A percentile compares a stretch with the other conserved stretches of the same genome.
Evolutionary conservation across 805 yeast species (phyloP).

Genomic region (Kazachstania psychrophila): DNA sequence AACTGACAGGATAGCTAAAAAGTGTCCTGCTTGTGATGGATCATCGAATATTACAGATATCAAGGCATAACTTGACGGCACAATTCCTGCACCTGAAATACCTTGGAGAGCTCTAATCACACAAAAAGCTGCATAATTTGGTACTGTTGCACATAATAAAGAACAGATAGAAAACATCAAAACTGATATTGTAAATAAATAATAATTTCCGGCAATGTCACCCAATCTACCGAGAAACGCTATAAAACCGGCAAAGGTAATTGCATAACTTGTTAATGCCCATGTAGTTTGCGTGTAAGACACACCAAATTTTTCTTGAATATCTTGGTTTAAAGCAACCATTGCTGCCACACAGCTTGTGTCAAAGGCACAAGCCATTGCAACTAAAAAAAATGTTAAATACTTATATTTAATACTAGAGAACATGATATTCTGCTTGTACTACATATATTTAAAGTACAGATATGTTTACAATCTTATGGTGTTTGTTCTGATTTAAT

Average conservation of each 20-base stretch:
- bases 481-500: too few relatives aligned
- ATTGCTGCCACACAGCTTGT: constrained; percentile 2
- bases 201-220: constrained; percentile 1
- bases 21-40: not conserved
- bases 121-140: constrained; percentile 1
- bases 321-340: constrained; percentile 1
- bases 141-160: constrained; percentile 1
- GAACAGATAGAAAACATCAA: constrained; percentile 1
- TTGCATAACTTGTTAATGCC: constrained; percentile 1
- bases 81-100: constrained; percentile 3
- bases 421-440: too few relatives aligned
- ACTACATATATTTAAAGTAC: too few relatives aligned
- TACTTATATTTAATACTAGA: too few relatives aligned
- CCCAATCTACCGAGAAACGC: constrained; percentile 2
- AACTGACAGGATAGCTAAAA: not conserved
- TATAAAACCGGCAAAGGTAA: constrained; percentile 2
- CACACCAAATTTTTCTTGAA: not conserved
- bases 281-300: constrained; percentile 1
- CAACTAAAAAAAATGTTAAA: not conserved
- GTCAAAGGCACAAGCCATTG: constrained; percentile 2
- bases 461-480: not conserved
- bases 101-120: constrained; percentile 2
- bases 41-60: not conserved
- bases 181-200: not conserved
- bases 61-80: constrained; percentile 1